A percentile compares a stretch with the other conserved stretches of the same genome.
phyloP scores from a whole-genome alignment of 2,329 filamentous ascomycete species.

The Epichloe typhina region DNA sequence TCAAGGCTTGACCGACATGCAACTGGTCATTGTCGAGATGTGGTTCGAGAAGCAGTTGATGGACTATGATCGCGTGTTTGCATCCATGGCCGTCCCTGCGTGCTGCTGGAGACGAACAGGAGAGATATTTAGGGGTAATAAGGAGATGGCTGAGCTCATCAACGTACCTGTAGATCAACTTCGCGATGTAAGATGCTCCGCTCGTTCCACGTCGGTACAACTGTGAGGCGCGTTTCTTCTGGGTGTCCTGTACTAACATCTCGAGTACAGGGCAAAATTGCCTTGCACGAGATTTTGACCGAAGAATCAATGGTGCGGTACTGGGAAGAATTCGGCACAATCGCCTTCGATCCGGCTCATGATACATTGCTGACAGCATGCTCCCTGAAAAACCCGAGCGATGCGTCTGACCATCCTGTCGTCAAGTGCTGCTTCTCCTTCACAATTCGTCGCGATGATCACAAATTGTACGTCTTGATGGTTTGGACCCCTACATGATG shows the following conservation, averaged over 20 bases:
- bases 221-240: not conserved
- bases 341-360: constrained; percentile 87
- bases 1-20: constrained; percentile 81
- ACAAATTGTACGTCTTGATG: constrained; percentile 70
- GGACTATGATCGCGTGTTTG: constrained; percentile 97
- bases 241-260: not conserved
- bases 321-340: constrained; percentile 98
- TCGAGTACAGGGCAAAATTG: constrained; percentile 64
- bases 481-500: not conserved
- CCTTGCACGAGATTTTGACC: constrained; percentile 87
- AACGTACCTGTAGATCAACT: constrained; percentile 82
- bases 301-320: constrained; percentile 93
- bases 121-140: constrained; percentile 94
- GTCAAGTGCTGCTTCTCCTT: constrained; percentile 97
- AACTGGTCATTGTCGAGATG: constrained; percentile 93
- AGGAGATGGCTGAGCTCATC: constrained; percentile 96
- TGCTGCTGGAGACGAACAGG: constrained; percentile 95
- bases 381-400: constrained; percentile 69
- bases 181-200: constrained; percentile 56
- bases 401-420: constrained; percentile 54
- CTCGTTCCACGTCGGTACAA: not conserved
- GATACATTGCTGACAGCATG: constrained; percentile 94
- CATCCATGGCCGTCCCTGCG: constrained; percentile 95
- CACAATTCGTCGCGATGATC: constrained; percentile 84
- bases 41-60: constrained; percentile 96